Base-by-base conservation (phyloP, 345 rosid species). In the Salix udensis region DNA sequence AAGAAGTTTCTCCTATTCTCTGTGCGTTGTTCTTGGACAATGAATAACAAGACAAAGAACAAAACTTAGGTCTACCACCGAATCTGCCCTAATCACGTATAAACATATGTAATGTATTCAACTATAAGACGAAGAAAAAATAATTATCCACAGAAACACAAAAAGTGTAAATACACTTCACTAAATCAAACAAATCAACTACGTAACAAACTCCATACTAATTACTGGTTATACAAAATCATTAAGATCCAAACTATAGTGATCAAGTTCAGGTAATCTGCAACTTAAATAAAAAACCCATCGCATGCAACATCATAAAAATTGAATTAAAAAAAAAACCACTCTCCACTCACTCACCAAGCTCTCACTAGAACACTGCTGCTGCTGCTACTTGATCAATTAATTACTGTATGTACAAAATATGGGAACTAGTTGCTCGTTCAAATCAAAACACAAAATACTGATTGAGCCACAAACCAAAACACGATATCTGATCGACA, bases 391-490 rank as follows among this genome's bases (percentile, higher is more conserved):
- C 44, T 60, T 60, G 44, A 46, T 50, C 36, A 75, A 75, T 30
- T 65, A 67, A 50, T 40, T 40, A 10, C 46, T 67, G 53, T 28
- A 28, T 60, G 48, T 7, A 55, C 9, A n/a, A n/a, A 2, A 13
- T 14, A 46, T 14, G 18, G 26, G 28, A 55, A 55, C n/a, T 12
- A n/a, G 26, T 55, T 9, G 46, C 46, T 64, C 30, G 16, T 28
- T 42, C 74, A 75, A 73, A 77, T 73, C 75, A 67, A 52, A 69
- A 61, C 16, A 72, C 34, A 36, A 80, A 76, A 53, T 39, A 66
- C 83, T 81, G 69, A 82, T 80, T 70, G 80, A 85, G 84, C 83
- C 83, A 74, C 58, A 75, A 75, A 74, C 70, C 74, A 58, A 82
- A 80, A 82, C 72, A 73, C 21, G 36, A 74, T 52, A 70, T 11